Base-by-base conservation (phyloP, 495 filamentous ascomycete genomes). In the Pseudomonodictys pantanalensis region DNA sequence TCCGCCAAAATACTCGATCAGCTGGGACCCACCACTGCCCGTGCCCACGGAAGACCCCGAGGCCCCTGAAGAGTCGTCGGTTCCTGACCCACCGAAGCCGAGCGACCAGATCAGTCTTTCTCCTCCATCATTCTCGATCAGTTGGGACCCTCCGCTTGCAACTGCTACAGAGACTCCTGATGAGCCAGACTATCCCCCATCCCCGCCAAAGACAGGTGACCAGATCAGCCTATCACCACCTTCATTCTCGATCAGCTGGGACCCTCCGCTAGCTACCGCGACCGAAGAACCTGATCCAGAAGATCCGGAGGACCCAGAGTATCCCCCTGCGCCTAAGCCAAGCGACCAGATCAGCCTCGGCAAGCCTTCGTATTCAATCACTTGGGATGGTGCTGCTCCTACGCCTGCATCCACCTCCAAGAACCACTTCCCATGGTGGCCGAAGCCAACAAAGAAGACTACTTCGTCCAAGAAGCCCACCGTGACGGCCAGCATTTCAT, bases 1-100 rank as follows among this genome's bases (percentile, higher is more conserved):
- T 28, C 29, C 43, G 28, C 54, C 54, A 7, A 39, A 42, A 39
- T 61, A 54, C 24, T 17, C 25, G 15, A 44, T 61, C 10, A 29
- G 26, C 10, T 61, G 58, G 58, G 58, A 49, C 2, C 5, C 28
- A 17, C 28, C 42, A 20, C 9, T 10, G 23, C 25, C 41, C 28
- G 45, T 35, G 2, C 22, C 55, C 24, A 44, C 50, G 24, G 33
- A 42, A 39, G 30, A 9, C 8, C 18, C 43, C 2, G 43, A 47
- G 12, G 43, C 20, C 15, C 43, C 43, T 8, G 6, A 47, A 47
- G 43, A 47, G 4, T 22, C n/a, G n/a, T n/a, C 43, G 25, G 20
- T 47, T n/a, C 43, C 43, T 4, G 17, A 47, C 11, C 43, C 41
- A n/a, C 26, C 48, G 17, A 32, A 10, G 8, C 26, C 50, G 12